These are phyloP conservation scores for Termitomyces titanicus DNA, from an alignment of 768 basidiomycete genomes.

Conservation along the genomic window DNA sequence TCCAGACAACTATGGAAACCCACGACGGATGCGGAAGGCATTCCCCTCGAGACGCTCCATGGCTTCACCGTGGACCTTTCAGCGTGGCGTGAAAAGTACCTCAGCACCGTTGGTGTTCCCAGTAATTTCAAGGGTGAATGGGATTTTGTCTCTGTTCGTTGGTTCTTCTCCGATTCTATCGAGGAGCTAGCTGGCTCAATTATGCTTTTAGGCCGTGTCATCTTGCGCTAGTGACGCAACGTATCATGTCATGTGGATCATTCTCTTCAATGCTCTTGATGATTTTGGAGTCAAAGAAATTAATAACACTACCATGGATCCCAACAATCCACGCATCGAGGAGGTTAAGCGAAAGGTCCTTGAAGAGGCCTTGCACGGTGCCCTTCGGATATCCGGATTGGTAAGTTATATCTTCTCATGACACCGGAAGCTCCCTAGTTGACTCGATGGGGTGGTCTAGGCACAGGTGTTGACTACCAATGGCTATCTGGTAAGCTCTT, in stretches of 20 bases:
- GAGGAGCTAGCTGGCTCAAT: constrained; percentile 5
- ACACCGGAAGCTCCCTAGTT: neutral
- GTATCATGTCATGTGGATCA: constrained; percentile 91
- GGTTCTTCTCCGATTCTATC: constrained; percentile 3
- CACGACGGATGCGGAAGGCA: constrained; percentile 69
- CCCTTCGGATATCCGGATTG: constrained; percentile 85
- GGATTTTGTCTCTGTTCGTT: constrained; percentile 76
- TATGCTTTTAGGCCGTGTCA: constrained; percentile 37
- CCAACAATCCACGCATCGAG: constrained; percentile 51
- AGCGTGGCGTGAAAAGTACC: constrained; percentile 74
- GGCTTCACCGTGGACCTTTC: constrained; percentile 53
- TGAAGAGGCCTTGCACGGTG: constrained; percentile 82
- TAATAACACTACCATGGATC: constrained; percentile 40
- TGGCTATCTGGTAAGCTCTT: constrained; percentile 66
- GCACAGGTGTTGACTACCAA: constrained; percentile 82
- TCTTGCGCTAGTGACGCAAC: constrained; percentile 82
- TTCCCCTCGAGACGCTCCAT: constrained; percentile 63
- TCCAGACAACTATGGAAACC: constrained; percentile 81
- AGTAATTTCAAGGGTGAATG: constrained; percentile 79
- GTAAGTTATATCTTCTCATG: constrained; percentile 35
- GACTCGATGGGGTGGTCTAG: constrained; percentile 28
- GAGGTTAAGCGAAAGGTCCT: constrained; percentile 63
- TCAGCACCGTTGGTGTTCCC: constrained; percentile 82
- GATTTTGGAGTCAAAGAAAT: constrained; percentile 82
- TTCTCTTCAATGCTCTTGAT: constrained; percentile 75